A percentile compares a stretch with the other conserved stretches of the same genome.
Conservation (phyloP, 1,284 basidiomycete species). For the Thelephora terrestris region DNA sequence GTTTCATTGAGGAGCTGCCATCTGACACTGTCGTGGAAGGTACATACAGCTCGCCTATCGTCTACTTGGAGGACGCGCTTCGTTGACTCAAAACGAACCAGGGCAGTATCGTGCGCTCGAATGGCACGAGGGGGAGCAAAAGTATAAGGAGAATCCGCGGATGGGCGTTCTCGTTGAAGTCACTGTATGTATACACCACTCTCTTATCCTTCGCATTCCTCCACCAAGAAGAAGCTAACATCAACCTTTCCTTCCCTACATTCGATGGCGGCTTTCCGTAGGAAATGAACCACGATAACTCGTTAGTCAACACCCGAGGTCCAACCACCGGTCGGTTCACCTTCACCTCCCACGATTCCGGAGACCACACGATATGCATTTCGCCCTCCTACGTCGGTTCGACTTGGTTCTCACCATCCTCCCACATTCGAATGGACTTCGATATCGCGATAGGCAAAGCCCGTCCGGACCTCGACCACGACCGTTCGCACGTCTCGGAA, state of each 20-base stretch:
- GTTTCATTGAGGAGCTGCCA: conserved; percentile 97
- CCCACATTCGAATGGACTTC: conserved; percentile 91
- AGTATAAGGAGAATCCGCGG: conserved; percentile 65
- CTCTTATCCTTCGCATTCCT: neutral
- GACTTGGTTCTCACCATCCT: conserved; percentile 68
- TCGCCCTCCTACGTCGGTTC: conserved; percentile 74
- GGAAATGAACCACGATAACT: conserved; percentile 71
- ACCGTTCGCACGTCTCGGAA: conserved; percentile 81
- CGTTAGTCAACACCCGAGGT: conserved; percentile 82
- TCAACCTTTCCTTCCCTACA: conserved; percentile 4
- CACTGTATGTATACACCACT: conserved; percentile 45
- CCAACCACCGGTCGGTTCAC: conserved; percentile 90
- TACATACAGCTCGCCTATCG: conserved; percentile 22
- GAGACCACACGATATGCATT: conserved; percentile 95
- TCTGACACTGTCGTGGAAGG: conserved; percentile 95
- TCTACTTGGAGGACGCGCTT: neutral
- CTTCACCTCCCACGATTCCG: conserved; percentile 93
- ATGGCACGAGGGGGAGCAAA: conserved; percentile 70
- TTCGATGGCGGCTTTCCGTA: conserved; percentile 20
- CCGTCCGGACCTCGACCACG: conserved; percentile 74
- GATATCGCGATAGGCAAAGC: conserved; percentile 87
- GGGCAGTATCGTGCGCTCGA: conserved; percentile 91
- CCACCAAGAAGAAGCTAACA: neutral
- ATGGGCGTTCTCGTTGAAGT: conserved; percentile 89
- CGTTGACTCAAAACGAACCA: conserved; percentile 22